Conservation (phyloP, 192 early-diverging fungal species). For the Gaertneriomyces sp. region DNA sequence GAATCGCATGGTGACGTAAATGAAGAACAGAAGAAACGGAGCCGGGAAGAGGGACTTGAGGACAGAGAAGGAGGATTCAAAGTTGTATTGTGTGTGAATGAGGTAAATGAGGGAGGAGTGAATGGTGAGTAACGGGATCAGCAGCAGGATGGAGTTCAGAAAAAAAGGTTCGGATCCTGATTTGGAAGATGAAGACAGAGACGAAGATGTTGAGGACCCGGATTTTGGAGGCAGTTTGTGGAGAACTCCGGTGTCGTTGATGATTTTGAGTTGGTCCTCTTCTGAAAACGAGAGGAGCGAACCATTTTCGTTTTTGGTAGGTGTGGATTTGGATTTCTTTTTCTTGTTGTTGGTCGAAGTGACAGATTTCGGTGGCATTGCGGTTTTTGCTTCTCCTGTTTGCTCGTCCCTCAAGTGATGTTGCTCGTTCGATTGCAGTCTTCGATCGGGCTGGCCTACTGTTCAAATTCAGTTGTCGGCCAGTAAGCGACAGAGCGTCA, state of each 20-base stretch:
- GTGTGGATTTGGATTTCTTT: no score
- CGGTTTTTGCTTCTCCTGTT: no score
- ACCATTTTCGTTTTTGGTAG: background rate
- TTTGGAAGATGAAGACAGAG: slow-evolving; percentile 1
- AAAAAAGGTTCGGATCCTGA: slow-evolving; percentile 13
- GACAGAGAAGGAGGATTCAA: slow-evolving; percentile 19
- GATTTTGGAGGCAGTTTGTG: slow-evolving; percentile 26
- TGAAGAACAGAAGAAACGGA: slow-evolving; percentile 21
- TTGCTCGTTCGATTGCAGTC: no score
- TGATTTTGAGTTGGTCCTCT: slow-evolving; percentile 37
- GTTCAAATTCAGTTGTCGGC: no score
- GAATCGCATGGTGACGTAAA: slow-evolving; percentile 21
- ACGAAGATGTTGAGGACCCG: background rate
- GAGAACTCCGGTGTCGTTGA: slow-evolving; percentile 37
- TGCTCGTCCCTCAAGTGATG: no score
- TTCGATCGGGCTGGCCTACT: no score
- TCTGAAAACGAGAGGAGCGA: slow-evolving; percentile 30
- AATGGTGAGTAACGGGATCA: slow-evolving; percentile 27
- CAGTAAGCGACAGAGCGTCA: no score
- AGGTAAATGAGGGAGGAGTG: slow-evolving; percentile 32
- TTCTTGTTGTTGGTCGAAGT: no score
- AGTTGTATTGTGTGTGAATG: slow-evolving; percentile 38
- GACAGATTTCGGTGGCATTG: no score
- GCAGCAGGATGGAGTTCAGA: slow-evolving; percentile 22
- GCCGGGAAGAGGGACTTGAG: slow-evolving; percentile 18